Percentiles rank a stretch among this genome's conserved stretches.
Evolutionary conservation across 2,329 filamentous ascomycete species (phyloP).

Genomic region (Shiraia sp.): DNA sequence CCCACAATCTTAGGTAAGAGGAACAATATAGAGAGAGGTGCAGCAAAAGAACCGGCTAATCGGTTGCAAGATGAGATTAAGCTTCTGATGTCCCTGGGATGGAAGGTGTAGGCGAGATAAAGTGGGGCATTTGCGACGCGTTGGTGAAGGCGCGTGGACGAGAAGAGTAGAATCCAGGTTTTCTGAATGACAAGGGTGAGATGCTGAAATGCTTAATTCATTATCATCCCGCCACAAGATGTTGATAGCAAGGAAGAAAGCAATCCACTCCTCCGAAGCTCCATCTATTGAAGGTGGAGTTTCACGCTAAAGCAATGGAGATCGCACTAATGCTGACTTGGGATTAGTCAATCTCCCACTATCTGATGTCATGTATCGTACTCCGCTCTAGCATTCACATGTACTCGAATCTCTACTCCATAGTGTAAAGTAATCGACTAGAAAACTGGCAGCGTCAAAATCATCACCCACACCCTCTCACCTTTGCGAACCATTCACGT

Average conservation of each 20-base stretch:
- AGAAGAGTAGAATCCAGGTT: no score
- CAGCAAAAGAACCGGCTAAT: neutral
- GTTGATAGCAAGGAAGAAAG: slow-evolving; percentile 1
- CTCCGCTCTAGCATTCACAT: no score
- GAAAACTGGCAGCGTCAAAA: no score
- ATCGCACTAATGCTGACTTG: neutral
- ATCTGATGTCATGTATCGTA: no score
- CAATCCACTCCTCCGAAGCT: neutral
- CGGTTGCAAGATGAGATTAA: neutral
- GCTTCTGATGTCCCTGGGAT: neutral
- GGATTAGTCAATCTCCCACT: no score
- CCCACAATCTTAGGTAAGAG: slow-evolving; percentile 1
- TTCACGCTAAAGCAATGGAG: slow-evolving; percentile 2
- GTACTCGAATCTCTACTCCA: neutral
- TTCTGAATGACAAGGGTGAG: neutral
- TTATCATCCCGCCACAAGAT: neutral
- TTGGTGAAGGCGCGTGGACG: no score
- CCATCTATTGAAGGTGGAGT: slow-evolving; percentile 1
- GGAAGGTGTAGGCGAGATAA: neutral
- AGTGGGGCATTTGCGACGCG: neutral
- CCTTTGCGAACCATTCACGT: no score
- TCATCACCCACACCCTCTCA: no score
- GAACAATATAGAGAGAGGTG: neutral
- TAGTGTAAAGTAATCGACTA: no score
- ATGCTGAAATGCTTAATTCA: neutral